Percentiles rank a stretch among this genome's conserved stretches.
Conservation (phyloP, 2,329 filamentous ascomycete species). For the Alternaria sp. region DNA sequence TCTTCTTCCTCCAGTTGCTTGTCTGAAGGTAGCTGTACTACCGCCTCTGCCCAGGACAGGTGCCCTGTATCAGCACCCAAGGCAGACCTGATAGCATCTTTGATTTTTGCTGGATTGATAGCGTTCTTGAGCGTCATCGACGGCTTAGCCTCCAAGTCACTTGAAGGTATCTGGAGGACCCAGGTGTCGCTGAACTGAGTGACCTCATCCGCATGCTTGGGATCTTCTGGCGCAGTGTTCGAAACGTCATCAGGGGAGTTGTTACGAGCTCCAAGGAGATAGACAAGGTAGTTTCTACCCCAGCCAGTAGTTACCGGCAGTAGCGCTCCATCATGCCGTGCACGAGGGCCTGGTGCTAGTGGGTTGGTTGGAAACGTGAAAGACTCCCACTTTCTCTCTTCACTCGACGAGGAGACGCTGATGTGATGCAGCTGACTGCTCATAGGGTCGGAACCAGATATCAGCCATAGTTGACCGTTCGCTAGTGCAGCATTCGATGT, state of each 20-base stretch:
- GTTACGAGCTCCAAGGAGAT: constrained; percentile 51
- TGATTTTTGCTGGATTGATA: constrained; percentile 56
- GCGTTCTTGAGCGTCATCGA: constrained; percentile 36
- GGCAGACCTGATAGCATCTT: constrained; percentile 54
- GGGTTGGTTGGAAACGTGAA: constrained; percentile 55
- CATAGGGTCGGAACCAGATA: constrained; percentile 47
- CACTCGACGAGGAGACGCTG: constrained; percentile 28
- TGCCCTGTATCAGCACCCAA: constrained; percentile 53
- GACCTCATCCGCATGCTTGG: constrained; percentile 20
- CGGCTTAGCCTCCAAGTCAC: constrained; percentile 36
- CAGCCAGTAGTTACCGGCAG: constrained; percentile 55
- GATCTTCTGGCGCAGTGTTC: constrained; percentile 12
- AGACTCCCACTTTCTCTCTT: constrained; percentile 49
- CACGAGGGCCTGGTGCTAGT: constrained; percentile 53
- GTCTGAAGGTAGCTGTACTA: constrained; percentile 49
- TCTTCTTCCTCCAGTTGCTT: constrained; percentile 42
- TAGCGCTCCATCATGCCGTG: constrained; percentile 51
- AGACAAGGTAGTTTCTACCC: constrained; percentile 56
- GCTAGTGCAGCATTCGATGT: constrained; percentile 49
- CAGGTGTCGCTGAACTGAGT: constrained; percentile 55
- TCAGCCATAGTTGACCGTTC: constrained; percentile 52
- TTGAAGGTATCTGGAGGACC: constrained; percentile 56
- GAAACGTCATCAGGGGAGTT: constrained; percentile 1
- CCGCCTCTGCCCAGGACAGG: constrained; percentile 55
- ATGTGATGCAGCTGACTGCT: constrained; percentile 43